Evolutionary conservation across 306 rosid species (phyloP), one percentile per base, ranked within the genome.

Genomic region (Rosa multiflora): DNA sequence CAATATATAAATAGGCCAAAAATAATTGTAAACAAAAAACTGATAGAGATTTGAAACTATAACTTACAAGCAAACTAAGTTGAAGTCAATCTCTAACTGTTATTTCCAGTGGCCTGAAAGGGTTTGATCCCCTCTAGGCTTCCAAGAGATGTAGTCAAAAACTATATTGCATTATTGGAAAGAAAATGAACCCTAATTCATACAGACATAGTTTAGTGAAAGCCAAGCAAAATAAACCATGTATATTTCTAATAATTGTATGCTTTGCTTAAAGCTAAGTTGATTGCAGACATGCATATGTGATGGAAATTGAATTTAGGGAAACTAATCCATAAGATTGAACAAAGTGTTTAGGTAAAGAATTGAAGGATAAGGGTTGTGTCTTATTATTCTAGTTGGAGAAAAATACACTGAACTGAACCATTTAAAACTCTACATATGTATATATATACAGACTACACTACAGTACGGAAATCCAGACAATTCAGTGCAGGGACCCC

Each of bases 41-140:
- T 68, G 72, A 68, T n/a, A 68, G 72, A 58, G 69, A 40, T 40
- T n/a, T 58, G 40, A 23, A 56, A 58, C 42, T 69, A 43, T 53
- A 1, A 43, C 10, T n/a, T 5, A 8, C 48, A 67, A 67, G 49
- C 29, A 37, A 67, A 67, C 46, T 37, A 15, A n/a, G 26, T 9
- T 17, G 14, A 67, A 67, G 70, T 66, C 46, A 37, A 18, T 71
- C 8, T 44, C 23, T 5, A 70, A 70, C n/a, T 46, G 74, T 70
- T 70, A 9, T 39, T n/a, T 44, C 39, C 55, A 44, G 21, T 44
- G 44, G 37, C 55, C 52, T 43, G 69, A 32, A 70, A 8, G 29
- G 23, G 75, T 48, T 49, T 49, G 14, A 44, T 20, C 56, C 56
- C 39, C 23, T 48, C 26, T 17, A 49, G 44, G 62, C 47, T 32